These are phyloP conservation scores for Agastache rugosa DNA, from an alignment of 257 asterid species.

Conservation along the genomic window DNA sequence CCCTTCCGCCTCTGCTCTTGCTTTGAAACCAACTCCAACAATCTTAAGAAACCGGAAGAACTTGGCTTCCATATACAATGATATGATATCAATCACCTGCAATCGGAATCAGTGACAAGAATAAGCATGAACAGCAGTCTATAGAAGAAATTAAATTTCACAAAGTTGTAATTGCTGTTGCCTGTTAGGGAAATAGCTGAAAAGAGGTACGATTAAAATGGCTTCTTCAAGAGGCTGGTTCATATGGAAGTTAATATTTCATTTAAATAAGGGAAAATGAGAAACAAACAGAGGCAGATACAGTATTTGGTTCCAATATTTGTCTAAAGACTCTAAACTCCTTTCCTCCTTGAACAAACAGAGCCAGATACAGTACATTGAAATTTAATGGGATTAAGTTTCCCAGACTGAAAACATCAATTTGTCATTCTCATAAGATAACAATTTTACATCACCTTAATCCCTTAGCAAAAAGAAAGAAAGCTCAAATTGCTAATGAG, in stretches of 20 bases:
- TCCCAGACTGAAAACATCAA: not conserved
- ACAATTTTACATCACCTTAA: not conserved
- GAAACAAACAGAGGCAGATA: too few species aligned
- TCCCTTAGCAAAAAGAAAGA: not conserved
- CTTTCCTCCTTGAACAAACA: not conserved
- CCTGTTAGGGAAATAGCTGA: not conserved
- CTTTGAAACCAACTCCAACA: conserved; percentile 41
- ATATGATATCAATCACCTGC: conserved; percentile 6
- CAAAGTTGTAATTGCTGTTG: not conserved
- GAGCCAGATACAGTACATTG: not conserved
- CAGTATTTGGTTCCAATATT: not conserved
- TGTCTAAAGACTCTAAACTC: not conserved
- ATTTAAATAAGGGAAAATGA: not conserved
- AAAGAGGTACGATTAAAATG: not conserved
- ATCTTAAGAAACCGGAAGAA: conserved; percentile 37
- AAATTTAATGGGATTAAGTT: not conserved
- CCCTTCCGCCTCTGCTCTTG: conserved; percentile 41
- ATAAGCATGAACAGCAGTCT: not conserved
- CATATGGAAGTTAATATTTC: too few species aligned
- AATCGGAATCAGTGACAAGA: not conserved
- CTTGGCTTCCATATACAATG: conserved; percentile 26
- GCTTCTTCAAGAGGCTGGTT: not conserved
- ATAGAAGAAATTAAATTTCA: not conserved
- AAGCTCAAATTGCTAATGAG: not conserved
- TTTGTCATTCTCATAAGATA: not conserved